A percentile compares a stretch with the other conserved stretches of the same genome.
These are phyloP conservation scores for Plasmodium inui DNA, from an alignment of 169 alveolate species.

Conservation along the genomic window DNA sequence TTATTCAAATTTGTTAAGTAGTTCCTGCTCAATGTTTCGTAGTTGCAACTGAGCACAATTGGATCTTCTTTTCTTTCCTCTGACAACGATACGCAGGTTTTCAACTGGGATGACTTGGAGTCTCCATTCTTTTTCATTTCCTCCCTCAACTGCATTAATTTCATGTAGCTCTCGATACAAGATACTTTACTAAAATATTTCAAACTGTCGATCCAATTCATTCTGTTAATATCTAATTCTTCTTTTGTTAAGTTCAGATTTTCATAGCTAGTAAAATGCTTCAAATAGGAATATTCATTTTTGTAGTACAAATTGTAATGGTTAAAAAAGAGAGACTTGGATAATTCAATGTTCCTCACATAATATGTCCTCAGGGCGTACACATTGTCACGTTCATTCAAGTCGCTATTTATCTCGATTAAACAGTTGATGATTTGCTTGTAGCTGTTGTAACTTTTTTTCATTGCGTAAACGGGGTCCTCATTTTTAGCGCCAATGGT, in stretches of 20 bases:
- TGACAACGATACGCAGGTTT: not conserved
- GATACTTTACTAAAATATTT: conserved; percentile 49
- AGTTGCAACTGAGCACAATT: conserved; percentile 22
- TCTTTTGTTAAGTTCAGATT: conserved; percentile 42
- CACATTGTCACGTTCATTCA: conserved; percentile 51
- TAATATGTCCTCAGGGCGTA: conserved; percentile 34
- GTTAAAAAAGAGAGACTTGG: conserved; percentile 30
- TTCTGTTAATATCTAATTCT: conserved; percentile 40
- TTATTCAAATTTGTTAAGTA: conserved; percentile 38
- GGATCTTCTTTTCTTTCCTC: conserved; percentile 8
- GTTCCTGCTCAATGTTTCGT: conserved; percentile 10
- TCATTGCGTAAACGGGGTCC: not conserved
- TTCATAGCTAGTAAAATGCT: conserved; percentile 20
- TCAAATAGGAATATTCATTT: conserved; percentile 36
- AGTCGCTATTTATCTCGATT: conserved; percentile 25
- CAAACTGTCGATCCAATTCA: conserved; percentile 34
- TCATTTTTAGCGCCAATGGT: not conserved
- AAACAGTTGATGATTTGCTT: conserved; percentile 50
- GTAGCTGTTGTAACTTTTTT: not conserved
- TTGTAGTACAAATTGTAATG: conserved; percentile 31
- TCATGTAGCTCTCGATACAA: conserved; percentile 26
- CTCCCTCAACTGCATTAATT: conserved; percentile 12
- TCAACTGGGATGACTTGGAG: not conserved
- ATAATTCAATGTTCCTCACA: conserved; percentile 13
- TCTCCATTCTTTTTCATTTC: not conserved